Conservation (phyloP, 2,329 filamentous ascomycete species). For the Davidsoniella australis region DNA sequence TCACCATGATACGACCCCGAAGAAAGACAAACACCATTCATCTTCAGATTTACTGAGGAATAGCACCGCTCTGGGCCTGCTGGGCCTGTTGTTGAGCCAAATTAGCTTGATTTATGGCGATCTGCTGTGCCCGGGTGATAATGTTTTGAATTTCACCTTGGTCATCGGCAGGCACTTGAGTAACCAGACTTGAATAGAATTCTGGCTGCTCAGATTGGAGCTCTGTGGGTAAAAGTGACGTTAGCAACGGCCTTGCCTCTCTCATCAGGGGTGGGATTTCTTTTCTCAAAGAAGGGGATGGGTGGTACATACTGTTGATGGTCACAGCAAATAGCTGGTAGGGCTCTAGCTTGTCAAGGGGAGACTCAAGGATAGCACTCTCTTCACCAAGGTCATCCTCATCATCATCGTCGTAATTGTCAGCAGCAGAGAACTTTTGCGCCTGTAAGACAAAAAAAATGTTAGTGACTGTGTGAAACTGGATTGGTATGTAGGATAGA, state of each 20-base stretch:
- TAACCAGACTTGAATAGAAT: conserved; percentile 66
- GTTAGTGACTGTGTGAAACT: conserved; percentile 14
- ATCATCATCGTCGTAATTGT: conserved; percentile 34
- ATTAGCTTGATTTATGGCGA: conserved; percentile 21
- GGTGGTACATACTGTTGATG: conserved; percentile 54
- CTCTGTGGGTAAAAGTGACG: conserved; percentile 29
- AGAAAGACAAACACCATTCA: not conserved
- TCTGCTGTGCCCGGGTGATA: conserved; percentile 42
- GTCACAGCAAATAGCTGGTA: conserved; percentile 77
- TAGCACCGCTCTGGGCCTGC: not conserved
- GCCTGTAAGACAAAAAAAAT: conserved; percentile 32
- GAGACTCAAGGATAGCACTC: conserved; percentile 80
- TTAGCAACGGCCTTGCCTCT: conserved; percentile 1
- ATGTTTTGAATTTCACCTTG: conserved; percentile 65
- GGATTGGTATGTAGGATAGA: too few relatives aligned
- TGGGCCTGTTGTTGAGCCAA: not conserved
- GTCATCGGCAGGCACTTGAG: conserved; percentile 63
- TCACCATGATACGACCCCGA: not conserved
- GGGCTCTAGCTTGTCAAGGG: conserved; percentile 86
- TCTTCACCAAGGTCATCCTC: conserved; percentile 88
- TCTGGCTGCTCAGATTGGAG: conserved; percentile 84
- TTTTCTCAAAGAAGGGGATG: not conserved
- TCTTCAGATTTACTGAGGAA: too few relatives aligned
- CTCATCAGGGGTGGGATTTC: not conserved
- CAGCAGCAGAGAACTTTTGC: conserved; percentile 61